Evolutionary conservation across 2,329 filamentous ascomycete species (phyloP), one percentile per base, ranked within the genome.

Genomic region (Rutstroemia sp.): DNA sequence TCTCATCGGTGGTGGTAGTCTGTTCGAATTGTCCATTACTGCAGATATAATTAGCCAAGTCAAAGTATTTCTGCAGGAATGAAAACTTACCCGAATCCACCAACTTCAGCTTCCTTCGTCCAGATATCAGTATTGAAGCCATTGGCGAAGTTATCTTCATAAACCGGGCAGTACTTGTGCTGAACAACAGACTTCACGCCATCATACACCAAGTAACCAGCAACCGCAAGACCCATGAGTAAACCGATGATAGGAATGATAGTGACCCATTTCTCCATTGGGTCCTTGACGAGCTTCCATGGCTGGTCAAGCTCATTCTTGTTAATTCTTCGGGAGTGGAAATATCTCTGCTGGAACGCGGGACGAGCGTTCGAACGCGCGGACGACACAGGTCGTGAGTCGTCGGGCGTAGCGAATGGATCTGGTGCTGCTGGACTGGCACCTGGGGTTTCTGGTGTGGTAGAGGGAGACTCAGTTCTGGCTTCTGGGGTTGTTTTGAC

Each of bases 231-330:
- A 14, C 89, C 89, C 14, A 91, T 59, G 3, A 84, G 48, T 50
- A 94, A 81, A 48, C 88, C 89, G 23, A 89, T 69, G 44, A 91
- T 68, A 2, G 89, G 89, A 57, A 95, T 79, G 60, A 92, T 90
- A 2, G 86, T 91, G 8, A 89, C 84, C 89, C 89, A 94, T 74
- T 90, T 94, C 76, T 92, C 87, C 69, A 84, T 87, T 12, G 86
- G 84, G 62, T 92, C 86, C 57, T 76, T 83, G 68, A 84, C 85
- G n/a, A 80, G 72, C 40, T 87, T 72, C 89, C 89, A 94, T 12
- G 89, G 87, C 73, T 88, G 86, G 68, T 90, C 85, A 3, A 89
- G 71, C 49, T 88, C 81, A 44, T 82, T 87, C 69, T 89, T 89
- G 68, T 78, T 80, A 36, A 92, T 80, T 59, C 87, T 60, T 57